phyloP scores from a whole-genome alignment of 202 grass and related monocot species.

The Panicum virgatum region DNA sequence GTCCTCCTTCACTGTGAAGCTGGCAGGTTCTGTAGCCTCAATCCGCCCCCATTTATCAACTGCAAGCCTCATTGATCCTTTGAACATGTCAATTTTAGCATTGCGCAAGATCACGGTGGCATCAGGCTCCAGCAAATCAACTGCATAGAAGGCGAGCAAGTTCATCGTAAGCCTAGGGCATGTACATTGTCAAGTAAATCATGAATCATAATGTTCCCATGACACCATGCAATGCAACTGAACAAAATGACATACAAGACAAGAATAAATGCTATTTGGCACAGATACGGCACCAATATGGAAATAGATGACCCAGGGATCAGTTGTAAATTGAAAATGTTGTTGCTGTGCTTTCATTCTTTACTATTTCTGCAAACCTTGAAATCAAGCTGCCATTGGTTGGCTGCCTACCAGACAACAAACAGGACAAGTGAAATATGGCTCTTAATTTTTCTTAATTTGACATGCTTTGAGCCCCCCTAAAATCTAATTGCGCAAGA shows the following conservation, averaged over 20 bases:
- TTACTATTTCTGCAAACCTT: neutral
- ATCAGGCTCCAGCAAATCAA: slow-evolving; percentile 65
- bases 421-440: neutral
- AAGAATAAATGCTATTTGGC: neutral
- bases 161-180: neutral
- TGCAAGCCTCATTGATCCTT: slow-evolving; percentile 72
- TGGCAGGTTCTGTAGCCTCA: slow-evolving; percentile 64
- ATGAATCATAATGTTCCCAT: neutral
- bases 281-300: neutral
- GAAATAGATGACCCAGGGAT: neutral
- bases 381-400: neutral
- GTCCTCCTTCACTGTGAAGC: slow-evolving; percentile 83
- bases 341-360: neutral
- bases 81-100: slow-evolving; percentile 92
- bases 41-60: slow-evolving; percentile 91
- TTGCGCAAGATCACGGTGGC: slow-evolving; percentile 78
- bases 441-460: neutral
- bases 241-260: neutral
- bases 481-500: neutral
- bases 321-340: neutral
- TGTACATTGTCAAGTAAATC: neutral
- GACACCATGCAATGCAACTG: neutral
- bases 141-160: slow-evolving; percentile 30
- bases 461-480: neutral
- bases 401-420: neutral